These are phyloP conservation scores for Heliosperma pusillum DNA, from an alignment of 148 eudicot genomes.

Conservation along the genomic window DNA sequence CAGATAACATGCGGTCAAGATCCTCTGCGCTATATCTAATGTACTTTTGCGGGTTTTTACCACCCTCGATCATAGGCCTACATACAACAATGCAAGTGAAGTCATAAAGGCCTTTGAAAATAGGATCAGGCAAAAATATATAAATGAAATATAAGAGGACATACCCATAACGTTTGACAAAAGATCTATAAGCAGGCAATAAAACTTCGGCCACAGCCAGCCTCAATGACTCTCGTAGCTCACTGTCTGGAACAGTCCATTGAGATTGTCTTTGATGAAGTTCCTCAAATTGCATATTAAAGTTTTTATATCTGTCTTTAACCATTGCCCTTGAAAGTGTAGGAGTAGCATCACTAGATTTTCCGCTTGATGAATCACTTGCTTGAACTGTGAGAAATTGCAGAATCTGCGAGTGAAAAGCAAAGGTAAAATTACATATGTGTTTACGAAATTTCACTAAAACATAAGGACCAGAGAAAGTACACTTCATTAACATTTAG, in stretches of 20 bases:
- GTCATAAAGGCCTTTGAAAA: background rate
- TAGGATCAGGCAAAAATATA: background rate
- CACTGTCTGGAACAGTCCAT: conserved; percentile 97
- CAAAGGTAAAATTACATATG: too few relatives aligned
- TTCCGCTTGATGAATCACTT: conserved; percentile 34
- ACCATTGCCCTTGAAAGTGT: conserved; percentile 64
- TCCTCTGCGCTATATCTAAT: conserved; percentile 76
- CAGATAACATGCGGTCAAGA: conserved; percentile 88
- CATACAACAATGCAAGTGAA: conserved; percentile 14
- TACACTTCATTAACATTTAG: too few relatives aligned
- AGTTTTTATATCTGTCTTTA: conserved; percentile 82
- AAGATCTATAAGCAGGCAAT: conserved; percentile 86
- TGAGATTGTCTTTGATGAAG: conserved; percentile 93
- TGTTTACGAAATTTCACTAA: too few relatives aligned
- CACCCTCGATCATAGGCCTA: conserved; percentile 74
- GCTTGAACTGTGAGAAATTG: conserved; percentile 63
- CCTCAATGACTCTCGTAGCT: conserved; percentile 83
- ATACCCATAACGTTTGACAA: conserved; percentile 70
- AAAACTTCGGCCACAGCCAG: conserved; percentile 93
- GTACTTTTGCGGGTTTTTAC: conserved; percentile 83
- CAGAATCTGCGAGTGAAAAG: conserved; percentile 50
- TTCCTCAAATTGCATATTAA: conserved; percentile 82
- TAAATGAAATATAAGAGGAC: conserved; percentile 6
- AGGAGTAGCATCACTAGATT: conserved; percentile 31
- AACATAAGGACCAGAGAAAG: too few relatives aligned